Conservation (phyloP, 257 asterid species). For the Solanum sparsipilum region DNA sequence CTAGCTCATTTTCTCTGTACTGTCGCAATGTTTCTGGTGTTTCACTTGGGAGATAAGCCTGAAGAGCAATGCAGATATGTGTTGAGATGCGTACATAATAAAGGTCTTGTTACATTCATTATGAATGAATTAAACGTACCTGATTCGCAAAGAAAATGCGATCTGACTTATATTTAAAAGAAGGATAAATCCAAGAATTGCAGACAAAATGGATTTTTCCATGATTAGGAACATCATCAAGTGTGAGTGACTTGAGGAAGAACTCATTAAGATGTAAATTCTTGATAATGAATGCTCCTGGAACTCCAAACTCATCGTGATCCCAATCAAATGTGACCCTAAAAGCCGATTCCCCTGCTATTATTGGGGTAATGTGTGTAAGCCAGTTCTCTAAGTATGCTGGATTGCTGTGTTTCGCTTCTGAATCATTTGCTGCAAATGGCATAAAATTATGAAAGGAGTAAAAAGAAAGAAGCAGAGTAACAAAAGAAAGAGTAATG, state of each 20-base stretch:
- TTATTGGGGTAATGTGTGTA: background rate
- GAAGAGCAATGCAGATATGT: background rate
- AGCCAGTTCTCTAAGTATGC: conserved; percentile 18
- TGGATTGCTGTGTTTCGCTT: conserved; percentile 13
- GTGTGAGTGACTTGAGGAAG: background rate
- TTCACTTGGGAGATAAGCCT: conserved; percentile 7
- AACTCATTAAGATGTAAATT: background rate
- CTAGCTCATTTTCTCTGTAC: background rate
- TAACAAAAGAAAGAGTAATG: too few species aligned
- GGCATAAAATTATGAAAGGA: background rate
- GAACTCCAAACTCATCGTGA: background rate
- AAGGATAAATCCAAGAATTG: background rate
- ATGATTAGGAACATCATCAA: background rate
- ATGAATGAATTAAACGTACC: background rate
- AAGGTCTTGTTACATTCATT: background rate
- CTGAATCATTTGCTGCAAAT: conserved; percentile 3
- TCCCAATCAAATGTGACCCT: background rate
- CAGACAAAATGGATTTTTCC: background rate
- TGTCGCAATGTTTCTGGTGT: background rate
- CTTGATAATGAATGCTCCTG: background rate
- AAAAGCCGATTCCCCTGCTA: conserved; percentile 13
- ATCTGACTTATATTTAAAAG: background rate
- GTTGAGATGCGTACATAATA: background rate
- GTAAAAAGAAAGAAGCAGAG: too few species aligned
- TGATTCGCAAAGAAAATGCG: background rate